Evolutionary conservation across 805 yeast species (phyloP).

Genomic region (Naumovozyma dairenensis): DNA sequence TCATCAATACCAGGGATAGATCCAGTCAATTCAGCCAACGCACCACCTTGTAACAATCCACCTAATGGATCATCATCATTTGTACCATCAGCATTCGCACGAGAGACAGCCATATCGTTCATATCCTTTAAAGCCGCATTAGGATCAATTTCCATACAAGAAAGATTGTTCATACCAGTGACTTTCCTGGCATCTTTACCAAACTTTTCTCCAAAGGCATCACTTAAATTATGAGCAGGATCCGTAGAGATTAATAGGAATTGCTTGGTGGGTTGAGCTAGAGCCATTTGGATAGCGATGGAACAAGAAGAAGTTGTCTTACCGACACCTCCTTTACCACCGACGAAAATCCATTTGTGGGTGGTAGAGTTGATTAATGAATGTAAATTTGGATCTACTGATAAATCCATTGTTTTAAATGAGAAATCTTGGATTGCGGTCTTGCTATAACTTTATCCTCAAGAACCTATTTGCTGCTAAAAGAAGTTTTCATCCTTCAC

Average conservation of each 20-base stretch:
- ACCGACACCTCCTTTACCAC: constrained; percentile 99
- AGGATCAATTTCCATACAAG: constrained; percentile 99
- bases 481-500: too few relatives aligned
- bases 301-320: constrained; percentile 97
- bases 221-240: constrained; percentile 96
- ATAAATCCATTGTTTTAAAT: constrained; percentile 38
- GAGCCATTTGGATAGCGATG: constrained; percentile 86
- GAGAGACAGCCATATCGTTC: constrained; percentile 39
- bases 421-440: too few relatives aligned
- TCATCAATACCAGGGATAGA: constrained; percentile 98
- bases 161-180: constrained; percentile 76
- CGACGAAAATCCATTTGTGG: constrained; percentile 94
- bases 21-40: constrained; percentile 72
- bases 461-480: not conserved
- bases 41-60: constrained; percentile 29
- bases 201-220: constrained; percentile 96
- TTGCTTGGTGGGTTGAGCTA: constrained; percentile 66
- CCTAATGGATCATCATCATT: constrained; percentile 28
- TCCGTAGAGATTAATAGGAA: constrained; percentile 90
- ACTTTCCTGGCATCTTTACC: constrained; percentile 94
- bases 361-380: constrained; percentile 57
- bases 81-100: constrained; percentile 34
- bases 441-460: not conserved
- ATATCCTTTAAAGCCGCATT: constrained; percentile 87
- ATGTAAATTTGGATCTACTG: constrained; percentile 62